phyloP scores from a whole-genome alignment of 805 yeast species.

The Myxozyma udenii region DNA sequence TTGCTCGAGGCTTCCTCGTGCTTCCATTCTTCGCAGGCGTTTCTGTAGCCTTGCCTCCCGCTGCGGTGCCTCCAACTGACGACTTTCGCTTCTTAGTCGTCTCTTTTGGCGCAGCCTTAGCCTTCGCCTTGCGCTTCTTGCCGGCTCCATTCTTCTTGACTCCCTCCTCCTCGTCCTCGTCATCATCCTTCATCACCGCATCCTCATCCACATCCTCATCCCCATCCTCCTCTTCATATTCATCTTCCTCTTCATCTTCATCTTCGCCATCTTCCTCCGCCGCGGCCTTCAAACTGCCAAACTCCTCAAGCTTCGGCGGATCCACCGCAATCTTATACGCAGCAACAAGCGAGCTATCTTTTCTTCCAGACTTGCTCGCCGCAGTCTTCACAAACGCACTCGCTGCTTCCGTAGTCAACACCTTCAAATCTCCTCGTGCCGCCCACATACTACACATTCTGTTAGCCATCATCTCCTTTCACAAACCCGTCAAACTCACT shows the following conservation, averaged over 20 bases:
- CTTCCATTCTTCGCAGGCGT: slow-evolving; percentile 5
- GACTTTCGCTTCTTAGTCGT: slow-evolving; percentile 10
- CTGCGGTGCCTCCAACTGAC: neutral
- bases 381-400: slow-evolving; percentile 38
- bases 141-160: slow-evolving; percentile 5
- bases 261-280: slow-evolving; percentile 38
- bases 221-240: slow-evolving; percentile 19
- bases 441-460: slow-evolving; percentile 56
- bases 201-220: slow-evolving; percentile 36
- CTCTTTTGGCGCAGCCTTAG: slow-evolving; percentile 2
- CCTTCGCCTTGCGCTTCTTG: slow-evolving; percentile 15
- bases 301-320: slow-evolving; percentile 50
- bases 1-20: slow-evolving; percentile 26
- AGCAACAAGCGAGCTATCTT: slow-evolving; percentile 45
- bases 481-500: slow-evolving; percentile 30
- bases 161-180: slow-evolving; percentile 31
- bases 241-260: slow-evolving; percentile 30
- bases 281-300: slow-evolving; percentile 36
- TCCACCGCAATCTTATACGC: slow-evolving; percentile 57
- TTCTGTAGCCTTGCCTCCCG: slow-evolving; percentile 10
- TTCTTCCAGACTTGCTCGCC: slow-evolving; percentile 31
- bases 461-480: no score
- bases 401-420: slow-evolving; percentile 46
- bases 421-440: slow-evolving; percentile 49
- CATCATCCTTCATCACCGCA: slow-evolving; percentile 29